Base-by-base conservation (phyloP, 768 basidiomycete genomes). In the Lactarius vividus region DNA sequence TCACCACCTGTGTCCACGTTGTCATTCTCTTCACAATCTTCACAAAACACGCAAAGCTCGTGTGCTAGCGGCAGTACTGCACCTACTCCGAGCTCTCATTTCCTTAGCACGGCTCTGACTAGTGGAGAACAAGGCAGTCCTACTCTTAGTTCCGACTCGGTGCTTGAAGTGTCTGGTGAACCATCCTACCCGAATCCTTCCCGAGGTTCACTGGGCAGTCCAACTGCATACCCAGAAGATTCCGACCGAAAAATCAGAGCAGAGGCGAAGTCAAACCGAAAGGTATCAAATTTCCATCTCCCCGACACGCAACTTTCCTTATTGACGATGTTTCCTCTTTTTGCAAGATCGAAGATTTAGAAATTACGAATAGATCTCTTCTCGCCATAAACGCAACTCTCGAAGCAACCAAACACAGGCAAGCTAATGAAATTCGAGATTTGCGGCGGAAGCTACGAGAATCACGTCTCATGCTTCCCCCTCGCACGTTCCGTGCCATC, bases 331-430 rank as follows among this genome's bases (percentile, higher is more conserved):
- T 49, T 49, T 44, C 28, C 53, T 20, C 65, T 10, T 44, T n/a
- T 44, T n/a, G 29, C 18, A 66, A 96, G 94, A 96, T 96, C 64
- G 91, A 90, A 15, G 94, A 96, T 77, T 81, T 96, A 13, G 92
- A 96, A 76, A 96, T 96, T 72, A 89, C 92, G 7, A 96, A 94
- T 75, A 83, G 85, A 39, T 96, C 94, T 1, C 82, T 96, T 20
- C 81, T 96, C 55, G 85, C 86, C 2, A 94, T 96, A 77, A 96
- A 96, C 72, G 79, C 88, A 2, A 84, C 89, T 20, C 81, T 96
- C 26, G 94, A 96, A 75, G 83, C 86, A 40, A 84, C 85, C 39
- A 94, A 92, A 76, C 84, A 89, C 69, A 83, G 83, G 33, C 94
- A 96, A 72, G 85, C 88, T 8, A 87, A 85, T 69, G 94, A 96